Conservation (phyloP, 2,329 filamentous ascomycete species). For the Botryotinia narcissicola region DNA sequence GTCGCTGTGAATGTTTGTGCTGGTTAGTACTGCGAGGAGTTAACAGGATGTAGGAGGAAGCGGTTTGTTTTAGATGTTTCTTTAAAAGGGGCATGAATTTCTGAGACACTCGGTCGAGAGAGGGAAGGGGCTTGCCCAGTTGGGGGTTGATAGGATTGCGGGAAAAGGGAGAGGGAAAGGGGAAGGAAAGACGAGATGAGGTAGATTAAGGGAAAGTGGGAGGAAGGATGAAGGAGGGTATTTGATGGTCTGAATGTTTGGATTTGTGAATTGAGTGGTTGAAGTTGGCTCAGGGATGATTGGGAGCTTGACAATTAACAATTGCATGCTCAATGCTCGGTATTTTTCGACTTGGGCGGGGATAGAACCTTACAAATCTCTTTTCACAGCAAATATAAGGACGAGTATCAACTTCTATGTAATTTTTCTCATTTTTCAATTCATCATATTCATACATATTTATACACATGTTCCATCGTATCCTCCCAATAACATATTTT, state of each 20-base stretch:
- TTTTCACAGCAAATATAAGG: neutral
- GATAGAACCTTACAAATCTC: neutral
- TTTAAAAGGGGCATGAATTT: neutral
- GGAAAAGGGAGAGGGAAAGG: neutral
- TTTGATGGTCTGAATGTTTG: neutral
- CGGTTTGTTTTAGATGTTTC: neutral
- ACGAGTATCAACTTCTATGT: neutral
- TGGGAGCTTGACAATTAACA: neutral
- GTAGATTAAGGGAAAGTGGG: neutral
- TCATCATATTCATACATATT: neutral
- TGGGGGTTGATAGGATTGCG: neutral
- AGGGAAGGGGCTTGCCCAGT: neutral
- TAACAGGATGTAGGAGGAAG: neutral
- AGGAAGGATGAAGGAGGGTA: neutral
- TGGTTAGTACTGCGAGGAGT: neutral
- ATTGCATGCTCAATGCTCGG: neutral
- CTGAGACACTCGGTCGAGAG: neutral
- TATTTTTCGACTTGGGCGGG: neutral
- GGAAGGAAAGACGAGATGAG: neutral
- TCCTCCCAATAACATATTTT: neutral
- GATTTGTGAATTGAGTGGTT: neutral
- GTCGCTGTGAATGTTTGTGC: neutral
- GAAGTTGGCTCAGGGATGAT: neutral
- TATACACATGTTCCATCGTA: neutral
- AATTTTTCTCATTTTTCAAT: neutral